These are phyloP conservation scores for Rhododendron ferrugineum DNA, from an alignment of 148 eudicot species.

Conservation along the genomic window DNA sequence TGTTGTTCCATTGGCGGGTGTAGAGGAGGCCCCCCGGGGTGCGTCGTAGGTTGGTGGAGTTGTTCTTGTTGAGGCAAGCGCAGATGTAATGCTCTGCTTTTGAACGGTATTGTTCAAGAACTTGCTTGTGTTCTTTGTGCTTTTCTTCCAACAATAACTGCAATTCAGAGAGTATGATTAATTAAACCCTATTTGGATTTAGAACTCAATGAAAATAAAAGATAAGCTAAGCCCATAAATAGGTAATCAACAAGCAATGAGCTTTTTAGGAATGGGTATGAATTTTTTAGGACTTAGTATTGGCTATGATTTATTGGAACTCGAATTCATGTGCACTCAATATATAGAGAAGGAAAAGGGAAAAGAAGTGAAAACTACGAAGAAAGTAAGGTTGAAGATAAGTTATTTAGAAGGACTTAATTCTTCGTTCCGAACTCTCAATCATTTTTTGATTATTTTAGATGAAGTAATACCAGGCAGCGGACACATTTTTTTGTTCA, in stretches of 20 bases:
- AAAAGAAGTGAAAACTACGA: neutral
- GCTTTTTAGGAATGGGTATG: neutral
- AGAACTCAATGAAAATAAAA: no score
- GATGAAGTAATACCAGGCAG: neutral
- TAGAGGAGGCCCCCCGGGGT: slow-evolving; percentile 79
- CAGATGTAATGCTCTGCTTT: slow-evolving; percentile 73
- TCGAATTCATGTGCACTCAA: neutral
- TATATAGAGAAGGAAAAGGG: neutral
- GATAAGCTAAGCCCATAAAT: no score
- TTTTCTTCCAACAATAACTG: slow-evolving; percentile 45
- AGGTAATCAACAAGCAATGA: neutral
- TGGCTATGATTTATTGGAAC: neutral
- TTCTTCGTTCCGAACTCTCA: neutral
- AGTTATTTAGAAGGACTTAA: neutral
- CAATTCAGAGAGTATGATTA: neutral
- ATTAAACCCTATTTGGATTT: neutral
- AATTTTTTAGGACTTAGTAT: no score
- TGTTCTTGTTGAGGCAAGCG: slow-evolving; percentile 57
- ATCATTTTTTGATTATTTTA: neutral
- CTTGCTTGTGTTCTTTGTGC: slow-evolving; percentile 28
- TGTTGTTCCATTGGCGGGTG: slow-evolving; percentile 87
- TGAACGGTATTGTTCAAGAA: slow-evolving; percentile 37
- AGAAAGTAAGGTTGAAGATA: neutral
- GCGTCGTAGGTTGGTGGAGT: slow-evolving; percentile 43
- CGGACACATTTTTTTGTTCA: neutral